phyloP scores from a whole-genome alignment of 768 basidiomycete species.

The Udeniomyces megalosporus region DNA sequence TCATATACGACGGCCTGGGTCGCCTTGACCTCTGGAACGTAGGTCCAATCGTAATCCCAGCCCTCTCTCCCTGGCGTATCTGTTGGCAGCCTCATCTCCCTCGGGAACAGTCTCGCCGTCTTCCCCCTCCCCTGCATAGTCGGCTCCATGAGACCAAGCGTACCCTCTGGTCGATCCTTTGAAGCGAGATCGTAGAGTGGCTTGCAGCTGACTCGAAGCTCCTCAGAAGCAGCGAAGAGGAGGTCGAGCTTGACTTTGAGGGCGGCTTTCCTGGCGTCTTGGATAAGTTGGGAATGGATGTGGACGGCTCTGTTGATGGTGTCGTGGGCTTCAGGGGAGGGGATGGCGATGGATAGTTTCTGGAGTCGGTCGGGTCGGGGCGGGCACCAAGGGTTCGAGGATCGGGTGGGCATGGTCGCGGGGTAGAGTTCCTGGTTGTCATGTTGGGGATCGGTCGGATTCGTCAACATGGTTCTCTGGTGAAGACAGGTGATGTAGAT shows the following conservation, averaged over 20 bases:
- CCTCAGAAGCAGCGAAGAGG: constrained; percentile 6
- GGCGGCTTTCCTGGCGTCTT: neutral
- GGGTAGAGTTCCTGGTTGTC: constrained; percentile 15
- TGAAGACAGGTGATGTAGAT: neutral
- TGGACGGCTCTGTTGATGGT: constrained; percentile 2
- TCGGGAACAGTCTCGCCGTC: constrained; percentile 8
- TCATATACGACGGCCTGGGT: too few species aligned
- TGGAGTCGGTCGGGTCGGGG: neutral
- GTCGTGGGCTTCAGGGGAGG: neutral
- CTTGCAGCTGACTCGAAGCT: neutral
- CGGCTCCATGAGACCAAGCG: neutral
- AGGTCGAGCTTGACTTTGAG: neutral
- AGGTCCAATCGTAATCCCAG: constrained; percentile 13
- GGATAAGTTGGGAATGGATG: neutral
- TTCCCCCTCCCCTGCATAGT: neutral
- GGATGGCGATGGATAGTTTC: neutral
- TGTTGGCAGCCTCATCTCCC: constrained; percentile 10
- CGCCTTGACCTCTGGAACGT: constrained; percentile 1
- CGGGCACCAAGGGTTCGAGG: neutral
- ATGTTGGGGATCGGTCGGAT: too few species aligned
- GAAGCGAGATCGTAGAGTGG: constrained; percentile 1
- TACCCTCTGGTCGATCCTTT: neutral
- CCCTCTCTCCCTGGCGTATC: constrained; percentile 6
- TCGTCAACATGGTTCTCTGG: too few species aligned
- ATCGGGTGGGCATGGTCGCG: neutral